Evolutionary conservation across 2,329 filamentous ascomycete species (phyloP).

Genomic region (Botrytis fragariae): DNA sequence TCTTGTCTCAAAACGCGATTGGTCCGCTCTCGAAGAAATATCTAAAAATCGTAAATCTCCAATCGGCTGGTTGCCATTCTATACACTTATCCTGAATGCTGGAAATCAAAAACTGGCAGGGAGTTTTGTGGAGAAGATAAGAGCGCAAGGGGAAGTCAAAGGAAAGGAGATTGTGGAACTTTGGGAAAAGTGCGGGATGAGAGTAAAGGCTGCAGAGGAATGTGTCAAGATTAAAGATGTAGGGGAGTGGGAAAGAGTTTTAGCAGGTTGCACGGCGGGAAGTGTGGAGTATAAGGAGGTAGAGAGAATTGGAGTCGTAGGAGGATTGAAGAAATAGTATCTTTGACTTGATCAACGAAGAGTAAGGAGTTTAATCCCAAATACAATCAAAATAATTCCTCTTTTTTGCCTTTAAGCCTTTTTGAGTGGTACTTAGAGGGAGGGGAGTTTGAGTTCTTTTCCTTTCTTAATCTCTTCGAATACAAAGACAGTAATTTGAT

Average conservation of each 20-base stretch:
- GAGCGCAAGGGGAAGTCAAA: slow-evolving; percentile 87
- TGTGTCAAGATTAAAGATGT: slow-evolving; percentile 78
- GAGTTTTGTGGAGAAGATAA: slow-evolving; percentile 95
- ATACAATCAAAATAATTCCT: background rate
- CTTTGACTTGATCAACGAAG: background rate
- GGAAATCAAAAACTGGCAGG: slow-evolving; percentile 86
- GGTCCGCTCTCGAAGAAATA: slow-evolving; percentile 87
- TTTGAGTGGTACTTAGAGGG: background rate
- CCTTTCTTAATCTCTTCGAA: background rate
- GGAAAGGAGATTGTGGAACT: slow-evolving; percentile 62
- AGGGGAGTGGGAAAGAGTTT: slow-evolving; percentile 69
- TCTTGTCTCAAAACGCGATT: slow-evolving; percentile 84
- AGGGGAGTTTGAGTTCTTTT: background rate
- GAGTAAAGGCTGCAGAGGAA: slow-evolving; percentile 86
- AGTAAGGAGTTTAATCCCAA: background rate
- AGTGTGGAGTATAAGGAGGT: slow-evolving; percentile 72
- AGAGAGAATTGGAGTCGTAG: slow-evolving; percentile 66
- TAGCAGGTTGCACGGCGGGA: slow-evolving; percentile 68
- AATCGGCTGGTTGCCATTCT: slow-evolving; percentile 96
- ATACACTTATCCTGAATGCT: slow-evolving; percentile 81
- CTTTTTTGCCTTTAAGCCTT: background rate
- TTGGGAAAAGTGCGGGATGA: slow-evolving; percentile 95
- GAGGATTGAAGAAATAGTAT: slow-evolving; percentile 48
- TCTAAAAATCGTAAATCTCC: slow-evolving; percentile 76
- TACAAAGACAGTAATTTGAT: background rate